Evolutionary conservation across 805 yeast species (phyloP).

Genomic region (fission yeast (Schizosaccharomyces pombe)): DNA sequence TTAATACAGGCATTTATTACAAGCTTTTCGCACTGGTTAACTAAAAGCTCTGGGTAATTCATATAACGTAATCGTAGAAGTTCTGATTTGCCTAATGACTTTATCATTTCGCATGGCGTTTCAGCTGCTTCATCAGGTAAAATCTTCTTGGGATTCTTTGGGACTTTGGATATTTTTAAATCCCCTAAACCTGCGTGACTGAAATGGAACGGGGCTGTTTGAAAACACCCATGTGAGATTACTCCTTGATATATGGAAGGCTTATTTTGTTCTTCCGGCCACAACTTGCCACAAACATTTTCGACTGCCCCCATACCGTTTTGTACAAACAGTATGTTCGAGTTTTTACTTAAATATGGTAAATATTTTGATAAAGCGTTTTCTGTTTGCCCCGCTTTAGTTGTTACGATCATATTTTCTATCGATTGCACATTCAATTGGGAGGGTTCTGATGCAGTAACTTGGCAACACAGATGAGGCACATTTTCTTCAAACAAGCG

Average conservation of each 20-base stretch:
- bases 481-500: not conserved
- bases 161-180: not conserved
- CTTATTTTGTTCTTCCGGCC: not conserved
- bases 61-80: not conserved
- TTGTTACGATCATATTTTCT: not conserved
- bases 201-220: not conserved
- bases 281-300: not conserved
- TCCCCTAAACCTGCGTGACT: not conserved
- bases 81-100: not conserved
- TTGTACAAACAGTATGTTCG: not conserved
- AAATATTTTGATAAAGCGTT: not conserved
- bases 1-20: slow-evolving; percentile 65
- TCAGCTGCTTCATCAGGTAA: not conserved
- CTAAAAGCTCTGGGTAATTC: not conserved
- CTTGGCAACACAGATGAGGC: not conserved
- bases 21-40: slow-evolving; percentile 47
- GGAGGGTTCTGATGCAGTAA: not conserved
- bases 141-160: not conserved
- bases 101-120: not conserved
- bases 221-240: not conserved
- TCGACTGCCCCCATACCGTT: not conserved
- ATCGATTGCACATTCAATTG: not conserved
- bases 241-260: not conserved
- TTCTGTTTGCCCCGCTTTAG: not conserved
- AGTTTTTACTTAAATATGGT: not conserved